Percentiles rank a stretch among this genome's conserved stretches.
Conservation (phyloP, 495 filamentous ascomycete genomes). For the Diplogelasinospora grovesii region DNA sequence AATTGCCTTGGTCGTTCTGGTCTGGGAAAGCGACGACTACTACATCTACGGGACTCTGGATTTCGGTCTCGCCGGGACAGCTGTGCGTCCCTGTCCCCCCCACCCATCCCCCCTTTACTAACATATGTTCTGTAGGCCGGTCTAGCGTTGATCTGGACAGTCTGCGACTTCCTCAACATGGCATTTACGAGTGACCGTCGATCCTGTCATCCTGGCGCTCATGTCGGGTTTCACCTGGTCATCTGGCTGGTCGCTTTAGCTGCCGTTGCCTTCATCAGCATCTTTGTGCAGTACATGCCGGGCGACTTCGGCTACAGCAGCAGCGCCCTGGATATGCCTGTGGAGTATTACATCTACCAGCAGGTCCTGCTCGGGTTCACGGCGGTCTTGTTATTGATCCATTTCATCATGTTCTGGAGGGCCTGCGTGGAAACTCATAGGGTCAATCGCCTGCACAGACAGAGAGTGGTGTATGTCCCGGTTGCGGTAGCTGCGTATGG, state of each 20-base stretch:
- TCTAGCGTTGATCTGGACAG: conserved; percentile 29
- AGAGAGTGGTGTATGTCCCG: not conserved
- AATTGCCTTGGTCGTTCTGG: too few relatives aligned
- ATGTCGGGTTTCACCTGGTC: conserved; percentile 31
- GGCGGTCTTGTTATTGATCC: conserved; percentile 12
- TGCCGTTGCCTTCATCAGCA: conserved; percentile 11
- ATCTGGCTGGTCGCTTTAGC: conserved; percentile 19
- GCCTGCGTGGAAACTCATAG: conserved; percentile 37
- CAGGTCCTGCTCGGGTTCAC: conserved; percentile 17
- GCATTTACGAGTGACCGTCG: conserved; percentile 15
- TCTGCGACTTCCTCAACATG: conserved; percentile 28
- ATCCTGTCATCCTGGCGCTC: conserved; percentile 32
- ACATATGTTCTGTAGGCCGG: conserved; percentile 18
- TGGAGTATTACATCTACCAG: not conserved
- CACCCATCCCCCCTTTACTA: too few relatives aligned
- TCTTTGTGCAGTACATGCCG: conserved; percentile 7
- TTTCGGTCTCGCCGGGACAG: too few relatives aligned
- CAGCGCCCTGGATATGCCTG: not conserved
- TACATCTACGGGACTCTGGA: too few relatives aligned
- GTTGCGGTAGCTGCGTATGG: too few relatives aligned
- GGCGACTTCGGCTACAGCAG: not conserved
- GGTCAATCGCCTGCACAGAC: conserved; percentile 17
- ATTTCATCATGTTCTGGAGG: conserved; percentile 39
- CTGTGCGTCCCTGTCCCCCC: too few relatives aligned
- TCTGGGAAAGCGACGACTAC: too few relatives aligned